Percentiles rank a stretch among this genome's conserved stretches.
phyloP scores from a whole-genome alignment of 2,329 filamentous ascomycete genomes.

The Erysiphe neolycopersici region DNA sequence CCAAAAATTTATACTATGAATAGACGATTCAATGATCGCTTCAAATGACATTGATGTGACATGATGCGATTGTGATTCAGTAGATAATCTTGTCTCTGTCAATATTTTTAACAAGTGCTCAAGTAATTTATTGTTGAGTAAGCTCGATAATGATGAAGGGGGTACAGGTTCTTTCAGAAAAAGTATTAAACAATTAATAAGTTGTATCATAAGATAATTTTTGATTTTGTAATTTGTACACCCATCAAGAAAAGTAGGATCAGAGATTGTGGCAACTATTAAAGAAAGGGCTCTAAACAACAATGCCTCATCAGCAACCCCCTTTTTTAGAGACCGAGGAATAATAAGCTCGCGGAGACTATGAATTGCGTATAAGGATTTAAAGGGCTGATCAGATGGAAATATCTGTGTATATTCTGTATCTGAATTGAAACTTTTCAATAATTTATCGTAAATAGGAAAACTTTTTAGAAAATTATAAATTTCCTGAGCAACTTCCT shows the following conservation, averaged over 20 bases:
- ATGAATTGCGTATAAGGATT: conserved; percentile 45
- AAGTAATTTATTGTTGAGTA: conserved; percentile 14
- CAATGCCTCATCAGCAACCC: conserved; percentile 13
- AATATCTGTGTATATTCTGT: conserved; percentile 35
- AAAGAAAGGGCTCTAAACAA: conserved; percentile 22
- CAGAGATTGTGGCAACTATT: conserved; percentile 32
- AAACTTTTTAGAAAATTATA: conserved; percentile 45
- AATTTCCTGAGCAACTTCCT: conserved; percentile 36
- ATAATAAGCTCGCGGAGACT: conserved; percentile 34
- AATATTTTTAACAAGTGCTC: conserved; percentile 12
- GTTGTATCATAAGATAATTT: conserved; percentile 22
- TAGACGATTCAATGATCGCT: conserved; percentile 21
- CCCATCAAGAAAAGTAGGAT: conserved; percentile 23
- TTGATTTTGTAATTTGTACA: conserved; percentile 20
- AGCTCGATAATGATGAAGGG: conserved; percentile 12
- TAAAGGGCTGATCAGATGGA: conserved; percentile 40
- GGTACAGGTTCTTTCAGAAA: conserved; percentile 21
- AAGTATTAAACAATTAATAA: conserved; percentile 29
- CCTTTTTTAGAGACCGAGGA: conserved; percentile 8
- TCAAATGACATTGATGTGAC: conserved; percentile 20
- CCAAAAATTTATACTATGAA: conserved; percentile 21
- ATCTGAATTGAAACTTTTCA: conserved; percentile 29
- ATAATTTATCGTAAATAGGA: conserved; percentile 35
- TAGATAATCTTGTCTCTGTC: conserved; percentile 6
- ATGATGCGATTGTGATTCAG: conserved; percentile 8